phyloP scores from a whole-genome alignment of 2,329 filamentous ascomycete genomes.

The Fusarium denticulatum region DNA sequence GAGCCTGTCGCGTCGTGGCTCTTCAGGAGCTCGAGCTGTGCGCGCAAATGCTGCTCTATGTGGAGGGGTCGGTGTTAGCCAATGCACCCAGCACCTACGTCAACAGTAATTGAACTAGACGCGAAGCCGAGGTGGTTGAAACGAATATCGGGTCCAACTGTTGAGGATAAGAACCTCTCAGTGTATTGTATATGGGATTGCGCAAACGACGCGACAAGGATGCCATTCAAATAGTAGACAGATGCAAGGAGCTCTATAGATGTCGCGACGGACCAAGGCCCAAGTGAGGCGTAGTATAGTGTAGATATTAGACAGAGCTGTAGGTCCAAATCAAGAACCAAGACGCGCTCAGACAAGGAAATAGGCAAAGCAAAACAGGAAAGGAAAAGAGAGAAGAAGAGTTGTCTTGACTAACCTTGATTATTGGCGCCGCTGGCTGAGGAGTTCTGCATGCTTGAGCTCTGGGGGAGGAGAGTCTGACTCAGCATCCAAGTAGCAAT shows the following conservation, averaged over 20 bases:
- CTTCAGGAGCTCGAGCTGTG: conserved; percentile 57
- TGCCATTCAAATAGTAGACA: conserved; percentile 32
- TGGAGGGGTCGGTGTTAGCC: conserved; percentile 40
- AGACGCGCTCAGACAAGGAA: conserved; percentile 17
- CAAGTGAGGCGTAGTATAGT: conserved; percentile 8
- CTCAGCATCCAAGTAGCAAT: conserved; percentile 48
- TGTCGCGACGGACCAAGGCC: conserved; percentile 31
- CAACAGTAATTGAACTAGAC: conserved; percentile 24
- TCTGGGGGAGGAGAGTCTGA: conserved; percentile 46
- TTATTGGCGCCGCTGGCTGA: conserved; percentile 47
- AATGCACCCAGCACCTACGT: conserved; percentile 29
- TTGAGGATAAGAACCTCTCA: conserved; percentile 16
- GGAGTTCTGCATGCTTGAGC: conserved; percentile 47
- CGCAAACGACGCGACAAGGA: conserved; percentile 37
- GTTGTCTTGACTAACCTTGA: conserved; percentile 46
- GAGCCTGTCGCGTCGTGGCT: conserved; percentile 51
- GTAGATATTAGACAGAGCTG: conserved; percentile 10
- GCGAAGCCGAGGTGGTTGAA: conserved; percentile 20
- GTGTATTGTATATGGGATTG: conserved; percentile 26
- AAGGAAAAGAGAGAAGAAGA: conserved; percentile 25
- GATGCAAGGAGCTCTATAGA: conserved; percentile 29
- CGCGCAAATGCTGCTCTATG: conserved; percentile 55
- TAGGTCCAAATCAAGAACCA: conserved; percentile 21
- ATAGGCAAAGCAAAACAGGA: conserved; percentile 23
- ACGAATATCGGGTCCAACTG: conserved; percentile 13